These are phyloP conservation scores for Tulasnella sp. DNA, from an alignment of 768 basidiomycete species.

Conservation along the genomic window DNA sequence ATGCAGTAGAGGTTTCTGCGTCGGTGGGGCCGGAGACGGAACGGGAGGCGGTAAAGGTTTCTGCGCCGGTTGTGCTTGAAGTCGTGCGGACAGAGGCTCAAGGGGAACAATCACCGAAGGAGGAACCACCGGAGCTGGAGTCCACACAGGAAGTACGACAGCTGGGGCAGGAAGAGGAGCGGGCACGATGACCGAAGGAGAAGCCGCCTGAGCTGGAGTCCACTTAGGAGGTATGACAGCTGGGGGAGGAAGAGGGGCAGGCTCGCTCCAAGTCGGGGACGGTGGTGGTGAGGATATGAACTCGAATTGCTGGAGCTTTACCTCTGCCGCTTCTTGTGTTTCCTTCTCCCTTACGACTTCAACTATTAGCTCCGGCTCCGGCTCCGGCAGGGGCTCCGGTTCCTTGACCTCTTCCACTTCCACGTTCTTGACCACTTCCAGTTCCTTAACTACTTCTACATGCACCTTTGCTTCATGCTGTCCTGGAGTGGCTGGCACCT, in stretches of 20 bases:
- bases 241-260: too few species aligned
- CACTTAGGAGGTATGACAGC: not conserved
- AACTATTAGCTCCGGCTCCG: too few species aligned
- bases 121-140: not conserved
- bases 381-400: not conserved
- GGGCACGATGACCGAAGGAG: not conserved
- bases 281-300: not conserved
- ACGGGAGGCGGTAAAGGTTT: not conserved
- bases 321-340: too few species aligned
- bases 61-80: not conserved
- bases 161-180: not conserved
- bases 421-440: not conserved
- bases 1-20: not conserved
- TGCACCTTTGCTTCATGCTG: too few species aligned
- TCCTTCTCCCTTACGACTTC: too few species aligned
- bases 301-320: too few species aligned
- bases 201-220: not conserved
- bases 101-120: not conserved
- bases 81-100: not conserved
- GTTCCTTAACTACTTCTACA: not conserved
- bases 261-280: not conserved
- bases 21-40: not conserved
- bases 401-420: not conserved
- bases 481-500: not conserved
- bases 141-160: not conserved